Conservation (phyloP, 2,329 filamentous ascomycete species). For the Ramularia collo-cygni region DNA sequence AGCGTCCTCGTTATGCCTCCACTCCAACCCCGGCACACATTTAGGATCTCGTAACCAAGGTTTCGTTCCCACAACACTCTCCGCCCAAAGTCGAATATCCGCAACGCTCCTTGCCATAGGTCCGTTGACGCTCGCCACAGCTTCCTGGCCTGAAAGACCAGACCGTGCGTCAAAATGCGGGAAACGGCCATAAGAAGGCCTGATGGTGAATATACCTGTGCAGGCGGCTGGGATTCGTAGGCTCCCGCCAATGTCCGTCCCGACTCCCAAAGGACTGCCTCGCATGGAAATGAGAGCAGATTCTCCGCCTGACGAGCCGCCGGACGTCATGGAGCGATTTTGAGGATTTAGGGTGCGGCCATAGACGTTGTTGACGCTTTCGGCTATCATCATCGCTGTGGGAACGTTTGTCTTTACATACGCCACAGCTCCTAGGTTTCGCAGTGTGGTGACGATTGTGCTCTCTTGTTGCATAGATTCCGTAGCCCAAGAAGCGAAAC, state of each 20-base stretch:
- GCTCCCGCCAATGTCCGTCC: constrained; percentile 57
- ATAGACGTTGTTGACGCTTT: constrained; percentile 59
- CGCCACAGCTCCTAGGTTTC: constrained; percentile 56
- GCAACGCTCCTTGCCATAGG: constrained; percentile 52
- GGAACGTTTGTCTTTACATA: constrained; percentile 67
- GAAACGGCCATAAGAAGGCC: constrained; percentile 54
- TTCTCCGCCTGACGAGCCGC: constrained; percentile 63
- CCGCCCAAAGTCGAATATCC: constrained; percentile 42
- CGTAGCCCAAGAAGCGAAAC: constrained; percentile 56
- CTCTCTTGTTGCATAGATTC: constrained; percentile 52
- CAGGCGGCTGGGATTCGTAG: constrained; percentile 52
- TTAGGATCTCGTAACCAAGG: constrained; percentile 50
- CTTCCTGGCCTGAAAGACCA: constrained; percentile 59
- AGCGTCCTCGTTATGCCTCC: constrained; percentile 41
- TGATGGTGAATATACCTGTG: constrained; percentile 52
- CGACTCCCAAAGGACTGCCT: constrained; percentile 56
- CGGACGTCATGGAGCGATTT: constrained; percentile 53
- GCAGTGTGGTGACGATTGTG: constrained; percentile 51
- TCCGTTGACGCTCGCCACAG: constrained; percentile 57
- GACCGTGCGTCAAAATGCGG: constrained; percentile 49
- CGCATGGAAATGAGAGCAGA: constrained; percentile 54
- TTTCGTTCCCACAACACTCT: constrained; percentile 36
- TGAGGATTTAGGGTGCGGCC: constrained; percentile 54
- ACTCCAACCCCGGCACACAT: constrained; percentile 45
- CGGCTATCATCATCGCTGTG: constrained; percentile 63